Evolutionary conservation across 257 asterid species (phyloP).

Genomic region (Penstemon eatonii): DNA sequence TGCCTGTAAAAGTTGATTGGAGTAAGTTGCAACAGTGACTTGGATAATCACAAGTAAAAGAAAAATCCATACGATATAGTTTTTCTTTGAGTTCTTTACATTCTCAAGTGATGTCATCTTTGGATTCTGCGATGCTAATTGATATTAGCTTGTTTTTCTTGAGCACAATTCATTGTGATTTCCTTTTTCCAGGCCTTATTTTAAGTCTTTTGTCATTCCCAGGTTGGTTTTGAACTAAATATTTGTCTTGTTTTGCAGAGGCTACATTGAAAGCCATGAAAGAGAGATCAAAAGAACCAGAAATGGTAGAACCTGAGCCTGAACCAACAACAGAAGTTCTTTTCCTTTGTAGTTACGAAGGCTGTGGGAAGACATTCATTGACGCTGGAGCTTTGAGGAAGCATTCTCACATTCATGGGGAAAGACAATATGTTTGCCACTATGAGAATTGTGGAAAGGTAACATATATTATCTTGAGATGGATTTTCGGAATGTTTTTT

Average conservation of each 20-base stretch:
- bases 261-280: conserved; percentile 60
- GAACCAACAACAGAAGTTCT: conserved; percentile 97
- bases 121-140: neutral
- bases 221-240: conserved; percentile 21
- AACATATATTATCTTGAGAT: neutral
- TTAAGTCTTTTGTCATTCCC: neutral
- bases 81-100: neutral
- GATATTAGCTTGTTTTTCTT: neutral
- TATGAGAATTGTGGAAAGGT: conserved; percentile 89
- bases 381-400: conserved; percentile 98
- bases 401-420: conserved; percentile 98
- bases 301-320: conserved; percentile 71
- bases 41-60: too few relatives aligned
- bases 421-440: conserved; percentile 90
- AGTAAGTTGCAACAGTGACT: too few relatives aligned
- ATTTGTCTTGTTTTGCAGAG: conserved; percentile 49
- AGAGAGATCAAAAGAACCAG: conserved; percentile 69
- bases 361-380: conserved; percentile 96
- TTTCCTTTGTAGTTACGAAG: conserved; percentile 94
- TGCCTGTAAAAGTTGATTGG: neutral
- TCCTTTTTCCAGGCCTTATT: neutral
- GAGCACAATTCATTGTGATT: neutral
- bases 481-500: too few relatives aligned
- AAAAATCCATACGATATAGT: too few relatives aligned
- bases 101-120: neutral